Percentiles rank a stretch among this genome's conserved stretches.
These are phyloP conservation scores for Chrysosporium queenslandicum DNA, from an alignment of 2,329 filamentous ascomycete species.

Conservation along the genomic window DNA sequence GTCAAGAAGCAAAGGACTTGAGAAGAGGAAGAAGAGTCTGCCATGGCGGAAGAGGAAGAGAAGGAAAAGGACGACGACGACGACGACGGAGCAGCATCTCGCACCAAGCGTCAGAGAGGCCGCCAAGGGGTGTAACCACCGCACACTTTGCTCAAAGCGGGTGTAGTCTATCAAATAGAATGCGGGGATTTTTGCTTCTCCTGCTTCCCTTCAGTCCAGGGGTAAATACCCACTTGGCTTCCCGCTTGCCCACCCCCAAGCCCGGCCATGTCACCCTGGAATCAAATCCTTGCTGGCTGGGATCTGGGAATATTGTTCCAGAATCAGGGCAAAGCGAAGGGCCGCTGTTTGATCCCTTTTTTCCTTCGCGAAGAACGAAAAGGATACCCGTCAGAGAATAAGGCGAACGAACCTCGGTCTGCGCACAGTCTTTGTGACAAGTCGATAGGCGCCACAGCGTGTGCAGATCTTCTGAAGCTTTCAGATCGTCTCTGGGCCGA, in stretches of 20 bases:
- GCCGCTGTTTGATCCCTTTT: background rate
- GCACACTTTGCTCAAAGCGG: slow-evolving; percentile 3
- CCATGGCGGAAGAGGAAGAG: background rate
- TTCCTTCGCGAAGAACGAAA: background rate
- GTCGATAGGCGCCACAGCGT: too few species aligned
- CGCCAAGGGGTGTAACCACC: background rate
- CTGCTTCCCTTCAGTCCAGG: background rate
- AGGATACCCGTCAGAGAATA: background rate
- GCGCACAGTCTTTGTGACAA: too few species aligned
- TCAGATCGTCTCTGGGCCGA: too few species aligned
- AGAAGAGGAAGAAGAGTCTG: background rate
- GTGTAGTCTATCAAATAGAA: background rate
- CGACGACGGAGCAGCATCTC: background rate
- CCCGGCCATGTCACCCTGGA: slow-evolving; percentile 6
- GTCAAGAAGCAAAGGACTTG: background rate
- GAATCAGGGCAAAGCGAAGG: background rate
- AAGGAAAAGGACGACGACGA: background rate
- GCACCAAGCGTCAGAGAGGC: background rate
- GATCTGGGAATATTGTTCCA: background rate
- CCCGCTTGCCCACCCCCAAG: background rate
- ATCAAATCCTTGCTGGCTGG: background rate
- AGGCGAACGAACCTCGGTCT: background rate
- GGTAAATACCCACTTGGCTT: slow-evolving; percentile 8
- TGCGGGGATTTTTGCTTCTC: slow-evolving; percentile 3
- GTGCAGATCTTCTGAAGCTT: too few species aligned